Evolutionary conservation across 306 rosid species (phyloP), one percentile per base, ranked within the genome.

Genomic region (Castanea mollissima): DNA sequence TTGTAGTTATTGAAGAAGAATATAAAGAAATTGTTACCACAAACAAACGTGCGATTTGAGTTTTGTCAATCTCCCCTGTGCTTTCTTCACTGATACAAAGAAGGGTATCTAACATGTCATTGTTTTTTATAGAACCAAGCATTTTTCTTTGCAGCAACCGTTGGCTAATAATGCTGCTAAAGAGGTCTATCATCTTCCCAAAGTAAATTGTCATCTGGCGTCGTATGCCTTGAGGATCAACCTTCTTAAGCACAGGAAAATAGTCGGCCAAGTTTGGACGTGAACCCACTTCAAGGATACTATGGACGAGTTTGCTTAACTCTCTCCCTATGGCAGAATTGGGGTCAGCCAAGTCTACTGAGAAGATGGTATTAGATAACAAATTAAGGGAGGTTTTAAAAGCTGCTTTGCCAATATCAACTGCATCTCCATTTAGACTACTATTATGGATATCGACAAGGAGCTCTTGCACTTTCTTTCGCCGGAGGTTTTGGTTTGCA

Each of bases 311-410:
- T 51, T 65, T 79, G 10, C 62, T 62, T 31, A 75, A 46, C 16
- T 75, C 55, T 31, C 49, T 27, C 0, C 35, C 38, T 3, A 10
- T 21, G 8, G 23, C 59, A 38, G 51, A 51, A 21, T 7, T 59
- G 2, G 58, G 46, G 51, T 64, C 74, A 1, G 58, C 67, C 25
- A 72, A 72, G 52, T 78, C 76, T 23, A 72, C 6, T 1, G 74
- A 59, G 46, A 72, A 51, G 34, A 80, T 31, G 19, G 83, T 74
- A 18, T 34, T 51, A 13, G 74, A 80, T 51, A 80, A 74, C 60
- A 64, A 7, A 74, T 51, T 80, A 35, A 80, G 74, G 3, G 69
- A 0, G 23, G 73, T 72, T 62, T 31, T 72, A 25, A 73, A 79
- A 72, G 73, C 77, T 0, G 77, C 72, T 72, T 2, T 62, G 3